Evolutionary conservation across 2,329 filamentous ascomycete species (phyloP).

Genomic region (Gaeumannomyces tritici): DNA sequence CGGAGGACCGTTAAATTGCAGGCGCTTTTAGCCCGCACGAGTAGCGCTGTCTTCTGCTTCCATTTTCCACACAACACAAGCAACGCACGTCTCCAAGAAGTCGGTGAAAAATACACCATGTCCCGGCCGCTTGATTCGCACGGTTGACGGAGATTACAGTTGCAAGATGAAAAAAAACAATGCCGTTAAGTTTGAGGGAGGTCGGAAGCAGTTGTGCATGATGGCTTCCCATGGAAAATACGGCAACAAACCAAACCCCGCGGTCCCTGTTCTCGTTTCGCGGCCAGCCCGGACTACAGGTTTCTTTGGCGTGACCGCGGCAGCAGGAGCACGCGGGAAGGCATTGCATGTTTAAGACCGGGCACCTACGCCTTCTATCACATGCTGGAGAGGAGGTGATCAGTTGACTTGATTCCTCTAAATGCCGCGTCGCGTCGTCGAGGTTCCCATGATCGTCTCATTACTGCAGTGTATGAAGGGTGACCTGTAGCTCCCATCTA

Average conservation of each 20-base stretch:
- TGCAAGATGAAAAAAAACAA: constrained; percentile 13
- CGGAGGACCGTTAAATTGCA: too few relatives aligned
- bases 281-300: neutral
- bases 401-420: neutral
- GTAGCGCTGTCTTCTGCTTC: neutral
- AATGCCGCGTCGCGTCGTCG: too few relatives aligned
- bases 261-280: neutral
- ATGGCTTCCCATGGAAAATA: constrained; percentile 13
- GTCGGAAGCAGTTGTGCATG: constrained; percentile 10
- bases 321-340: neutral
- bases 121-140: neutral
- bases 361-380: neutral
- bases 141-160: constrained; percentile 3
- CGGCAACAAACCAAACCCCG: neutral
- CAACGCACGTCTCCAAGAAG: constrained; percentile 2
- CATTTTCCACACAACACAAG: neutral
- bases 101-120: neutral
- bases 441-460: neutral
- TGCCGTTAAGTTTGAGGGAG: constrained; percentile 17
- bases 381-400: neutral
- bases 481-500: neutral
- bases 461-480: neutral
- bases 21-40: too few relatives aligned
- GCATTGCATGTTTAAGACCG: neutral
- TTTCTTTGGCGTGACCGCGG: neutral